A percentile compares a stretch with the other conserved stretches of the same genome.
phyloP scores from a whole-genome alignment of 2,329 filamentous ascomycete species.

The Aspergillus caelatus region DNA sequence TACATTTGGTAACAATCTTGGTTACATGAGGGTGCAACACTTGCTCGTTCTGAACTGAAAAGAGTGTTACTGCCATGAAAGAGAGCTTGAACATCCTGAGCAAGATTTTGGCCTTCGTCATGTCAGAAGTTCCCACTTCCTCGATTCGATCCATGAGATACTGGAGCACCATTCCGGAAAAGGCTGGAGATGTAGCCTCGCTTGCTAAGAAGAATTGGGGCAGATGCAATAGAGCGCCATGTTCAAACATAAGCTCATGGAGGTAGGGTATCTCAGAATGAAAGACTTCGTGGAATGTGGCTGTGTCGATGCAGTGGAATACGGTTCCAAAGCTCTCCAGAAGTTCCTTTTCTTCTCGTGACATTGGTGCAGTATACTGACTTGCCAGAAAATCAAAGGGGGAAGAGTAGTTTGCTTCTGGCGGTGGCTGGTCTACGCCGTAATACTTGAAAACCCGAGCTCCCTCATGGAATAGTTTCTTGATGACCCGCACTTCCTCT shows the following conservation, averaged over 20 bases:
- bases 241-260: slow-evolving; percentile 97
- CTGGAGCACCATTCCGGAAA: slow-evolving; percentile 95
- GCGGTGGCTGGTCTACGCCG: slow-evolving; percentile 76
- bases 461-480: slow-evolving; percentile 96
- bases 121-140: slow-evolving; percentile 88
- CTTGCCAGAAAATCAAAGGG: slow-evolving; percentile 92
- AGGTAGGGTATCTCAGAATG: slow-evolving; percentile 95
- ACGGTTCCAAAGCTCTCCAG: slow-evolving; percentile 97
- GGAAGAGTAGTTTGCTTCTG: slow-evolving; percentile 74
- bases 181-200: slow-evolving; percentile 94
- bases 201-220: slow-evolving; percentile 99
- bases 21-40: slow-evolving; percentile 94
- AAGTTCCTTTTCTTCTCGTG: slow-evolving; percentile 95
- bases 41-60: slow-evolving; percentile 91
- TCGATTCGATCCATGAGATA: slow-evolving; percentile 97
- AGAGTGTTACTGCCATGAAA: slow-evolving; percentile 98
- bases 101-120: slow-evolving; percentile 89
- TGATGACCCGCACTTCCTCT: slow-evolving; percentile 93
- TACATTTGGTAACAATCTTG: slow-evolving; percentile 95
- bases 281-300: slow-evolving; percentile 98
- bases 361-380: slow-evolving; percentile 90
- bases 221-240: slow-evolving; percentile 89
- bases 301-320: slow-evolving; percentile 97
- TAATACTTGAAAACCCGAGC: slow-evolving; percentile 97
- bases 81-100: slow-evolving; percentile 95